These are phyloP conservation scores for Cryphonectria naterciae DNA, from an alignment of 2,329 filamentous ascomycete genomes.

Conservation along the genomic window DNA sequence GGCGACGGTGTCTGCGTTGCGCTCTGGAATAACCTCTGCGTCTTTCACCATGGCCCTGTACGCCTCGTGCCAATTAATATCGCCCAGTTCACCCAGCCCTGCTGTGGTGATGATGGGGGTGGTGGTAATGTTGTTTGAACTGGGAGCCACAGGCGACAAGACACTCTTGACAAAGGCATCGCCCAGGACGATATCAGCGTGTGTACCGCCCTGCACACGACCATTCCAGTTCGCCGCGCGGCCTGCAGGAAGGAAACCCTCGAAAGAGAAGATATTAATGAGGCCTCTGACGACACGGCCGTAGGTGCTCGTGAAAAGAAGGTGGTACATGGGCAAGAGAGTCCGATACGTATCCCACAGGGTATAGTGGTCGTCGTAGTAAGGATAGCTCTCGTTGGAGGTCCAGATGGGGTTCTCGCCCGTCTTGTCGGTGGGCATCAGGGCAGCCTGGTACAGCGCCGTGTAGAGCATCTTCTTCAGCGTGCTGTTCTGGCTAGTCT, in stretches of 20 bases:
- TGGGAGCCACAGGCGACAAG: constrained; percentile 2
- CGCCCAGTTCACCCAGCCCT: constrained; percentile 36
- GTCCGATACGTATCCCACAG: constrained; percentile 38
- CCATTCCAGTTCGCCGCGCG: constrained; percentile 59
- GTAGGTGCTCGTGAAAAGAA: constrained; percentile 55
- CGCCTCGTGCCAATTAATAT: constrained; percentile 46
- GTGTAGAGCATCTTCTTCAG: constrained; percentile 49
- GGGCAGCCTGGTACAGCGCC: constrained; percentile 57
- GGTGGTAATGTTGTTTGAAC: too few species aligned
- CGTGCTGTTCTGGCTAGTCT: constrained; percentile 16
- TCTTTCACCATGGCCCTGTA: constrained; percentile 53
- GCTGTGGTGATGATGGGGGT: not conserved
- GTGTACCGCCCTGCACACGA: constrained; percentile 57
- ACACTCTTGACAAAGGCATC: constrained; percentile 56
- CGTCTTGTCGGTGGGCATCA: constrained; percentile 58
- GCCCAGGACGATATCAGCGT: constrained; percentile 60
- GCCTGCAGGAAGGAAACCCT: constrained; percentile 54
- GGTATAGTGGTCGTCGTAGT: constrained; percentile 42
- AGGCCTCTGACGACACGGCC: constrained; percentile 54
- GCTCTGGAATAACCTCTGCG: constrained; percentile 53
- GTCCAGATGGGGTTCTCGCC: constrained; percentile 58
- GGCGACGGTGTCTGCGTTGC: constrained; percentile 48
- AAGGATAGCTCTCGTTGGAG: constrained; percentile 41
- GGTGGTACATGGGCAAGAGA: constrained; percentile 44
- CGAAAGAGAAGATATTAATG: constrained; percentile 56